Base-by-base conservation (phyloP, 2,329 filamentous ascomycete genomes). In the Daldinia eschscholtzii region DNA sequence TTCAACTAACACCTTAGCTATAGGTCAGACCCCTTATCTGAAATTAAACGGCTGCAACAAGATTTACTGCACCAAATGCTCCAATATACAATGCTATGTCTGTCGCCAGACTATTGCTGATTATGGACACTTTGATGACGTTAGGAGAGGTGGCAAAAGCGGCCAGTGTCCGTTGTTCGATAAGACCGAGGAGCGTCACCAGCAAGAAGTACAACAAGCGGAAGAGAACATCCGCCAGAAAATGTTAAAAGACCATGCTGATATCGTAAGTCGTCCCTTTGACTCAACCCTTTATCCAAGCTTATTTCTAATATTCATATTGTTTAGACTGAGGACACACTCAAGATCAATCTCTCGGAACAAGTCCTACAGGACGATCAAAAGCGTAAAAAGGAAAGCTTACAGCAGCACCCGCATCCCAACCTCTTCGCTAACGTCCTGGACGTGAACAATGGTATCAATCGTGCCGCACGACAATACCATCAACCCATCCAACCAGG, bases 21-120 rank as follows among this genome's bases (percentile, higher is more conserved):
- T 56, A 86, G 84, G 92, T 80, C 82, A 85, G n/a, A 87, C 88
- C n/a, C 88, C 90, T 0, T 96, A 95, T 74, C 86, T 97, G 77
- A 97, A 97, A 76, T 87, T 90, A 39, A 78, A 82, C 35, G 93
- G 93, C 2, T 97, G 93, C 81, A 97, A 97, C 81, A 94, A 94
- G 80, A 93, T 97, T 87, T 85, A 79, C 0, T 97, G 93, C 78
- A 83, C 87, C 0, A 85, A 85, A n/a, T 90, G 88, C 66, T 4
- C 62, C 2, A 86, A 88, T 50, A 74, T 85, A 0, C 87, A 89
- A 70, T 91, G 90, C 76, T 93, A 94, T 73, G 84, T 93, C 46
- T 97, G 93, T 80, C 89, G 89, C 23, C 83, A 90, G 73, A 87
- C 87, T 1, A 87, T 85, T 64, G 70, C 39, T 2, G 80, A 86